Base-by-base conservation (phyloP, 1,284 basidiomycete genomes). In the Heliocybe sulcata region DNA sequence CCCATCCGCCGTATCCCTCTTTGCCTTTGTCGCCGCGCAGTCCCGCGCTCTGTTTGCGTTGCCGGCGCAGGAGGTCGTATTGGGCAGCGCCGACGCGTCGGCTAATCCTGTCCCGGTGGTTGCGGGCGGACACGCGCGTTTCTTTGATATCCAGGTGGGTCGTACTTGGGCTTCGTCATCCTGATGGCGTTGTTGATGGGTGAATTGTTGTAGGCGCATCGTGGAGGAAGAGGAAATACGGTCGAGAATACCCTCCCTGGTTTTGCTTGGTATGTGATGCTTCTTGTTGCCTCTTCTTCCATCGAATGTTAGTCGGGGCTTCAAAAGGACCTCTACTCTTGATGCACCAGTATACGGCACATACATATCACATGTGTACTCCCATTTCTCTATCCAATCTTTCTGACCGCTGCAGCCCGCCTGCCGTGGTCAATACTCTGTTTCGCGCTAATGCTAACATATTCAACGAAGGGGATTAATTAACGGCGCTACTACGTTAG, bases 161-260 rank as follows among this genome's bases (percentile, higher is more conserved):
- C 6, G 38, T 4, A 20, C 6, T 35, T 16, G 33, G 38, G 6
- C 8, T 4, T 20, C 38, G 38, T 6, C 29, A 31, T 31, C 12
- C 29, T n/a, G n/a, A 31, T 6, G 12, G 29, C 29, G 4, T 12
- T 31, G 6, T 31, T 12, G 29, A 12, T 4, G 12, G 4, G 29
- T 12, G 29, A 31, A 31, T 31, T 20, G 4, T 16, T 42, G 38
- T n/a, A 90, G 83, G 88, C 81, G n/a, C 89, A 92, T 66, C 78
- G 88, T 54, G 89, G 89, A 31, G 83, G 84, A 56, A 77, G 89
- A 63, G 89, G 89, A 8, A 83, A 86, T 63, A 79, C 79, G 0
- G 74, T 85, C 35, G 87, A 90, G 70, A 87, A 75, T 62, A 82
- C 78, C 4, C 70, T 90, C 35, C 83, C 84, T 1, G 79, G 82